Base-by-base conservation (phyloP, 306 rosid genomes). In the Alnus glutinosa region DNA sequence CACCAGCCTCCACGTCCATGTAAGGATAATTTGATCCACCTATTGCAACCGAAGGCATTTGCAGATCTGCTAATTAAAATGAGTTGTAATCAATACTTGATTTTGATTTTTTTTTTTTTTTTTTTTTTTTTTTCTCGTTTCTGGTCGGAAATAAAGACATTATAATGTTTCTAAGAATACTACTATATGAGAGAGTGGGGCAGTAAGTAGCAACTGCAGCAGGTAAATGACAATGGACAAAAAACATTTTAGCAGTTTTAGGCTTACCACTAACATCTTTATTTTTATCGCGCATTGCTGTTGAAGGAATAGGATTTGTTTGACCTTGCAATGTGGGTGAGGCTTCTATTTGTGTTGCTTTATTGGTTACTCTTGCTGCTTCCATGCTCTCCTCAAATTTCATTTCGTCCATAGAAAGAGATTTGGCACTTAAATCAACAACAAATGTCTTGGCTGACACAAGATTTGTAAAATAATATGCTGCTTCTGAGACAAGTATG, bases 311-410 rank as follows among this genome's bases (percentile, higher is more conserved):
- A 77, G 70, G 67, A 51, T 80, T 84, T 4, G 68, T 59, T n/a
- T 80, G 70, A 23, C n/a, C 86, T 71, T 66, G 77, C n/a, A 59
- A 70, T 42, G 77, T 49, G 28, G 44, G 63, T 13, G 82, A 34
- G 77, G 75, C 50, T 32, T 81, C 88, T 69, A 49, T 75, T 72
- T 76, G 54, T 71, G 74, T 77, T 16, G 50, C 77, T 78, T 74
- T 76, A 23, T 51, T 71, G 63, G 67, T 57, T 75, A 75, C 62
- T 68, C 86, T 87, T 66, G 93, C 90, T 50, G 83, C 85, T 79
- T 88, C 76, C 97, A 91, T 88, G 79, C 78, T 80, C 69, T 86
- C 89, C 80, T 91, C 92, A 82, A 86, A 91, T 82, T 79, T 75
- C 32, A 42, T 83, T 80, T 86, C 89, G 51, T 88, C 89, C 52